Conservation (phyloP, 2,329 filamentous ascomycete genomes). For the Ustilaginoidea virens region DNA sequence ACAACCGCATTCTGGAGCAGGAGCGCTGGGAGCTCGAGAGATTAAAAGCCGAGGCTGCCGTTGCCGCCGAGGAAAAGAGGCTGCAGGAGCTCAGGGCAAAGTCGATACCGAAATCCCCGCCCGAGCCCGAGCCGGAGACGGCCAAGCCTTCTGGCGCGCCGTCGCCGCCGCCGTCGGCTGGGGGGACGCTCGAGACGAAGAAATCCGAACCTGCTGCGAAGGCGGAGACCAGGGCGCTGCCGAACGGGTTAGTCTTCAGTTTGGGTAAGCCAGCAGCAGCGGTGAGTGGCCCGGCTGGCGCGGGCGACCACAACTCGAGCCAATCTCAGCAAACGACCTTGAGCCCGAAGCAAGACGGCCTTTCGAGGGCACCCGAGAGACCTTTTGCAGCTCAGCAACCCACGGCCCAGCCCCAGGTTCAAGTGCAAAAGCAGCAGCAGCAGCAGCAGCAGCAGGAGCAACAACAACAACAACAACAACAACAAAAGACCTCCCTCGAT, state of each 20-base stretch:
- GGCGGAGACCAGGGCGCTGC: too few relatives aligned
- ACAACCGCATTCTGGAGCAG: slow-evolving; percentile 25
- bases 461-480: background rate
- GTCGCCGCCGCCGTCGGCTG: slow-evolving; percentile 7
- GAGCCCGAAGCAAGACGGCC: too few relatives aligned
- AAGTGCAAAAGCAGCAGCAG: too few relatives aligned
- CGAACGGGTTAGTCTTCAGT: slow-evolving; percentile 9
- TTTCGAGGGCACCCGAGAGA: too few relatives aligned
- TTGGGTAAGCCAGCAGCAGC: slow-evolving; percentile 11
- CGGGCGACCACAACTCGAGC: background rate
- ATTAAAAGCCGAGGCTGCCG: slow-evolving; percentile 25
- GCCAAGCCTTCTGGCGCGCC: too few relatives aligned
- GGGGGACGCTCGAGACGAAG: background rate
- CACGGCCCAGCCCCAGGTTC: too few relatives aligned
- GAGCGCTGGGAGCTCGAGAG: slow-evolving; percentile 32
- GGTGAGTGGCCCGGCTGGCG: slow-evolving; percentile 3
- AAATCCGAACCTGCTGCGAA: slow-evolving; percentile 1
- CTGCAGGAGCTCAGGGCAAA: slow-evolving; percentile 31
- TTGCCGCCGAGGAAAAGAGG: slow-evolving; percentile 31
- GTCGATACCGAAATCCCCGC: slow-evolving; percentile 27
- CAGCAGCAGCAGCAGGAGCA: background rate
- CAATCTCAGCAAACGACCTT: too few relatives aligned
- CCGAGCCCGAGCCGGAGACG: slow-evolving; percentile 19
- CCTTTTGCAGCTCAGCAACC: too few relatives aligned
- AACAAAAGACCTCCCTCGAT: slow-evolving; percentile 2